A percentile compares a stretch with the other conserved stretches of the same genome.
Conservation (phyloP, 2,329 filamentous ascomycete genomes). For the Blastomyces silverae region DNA sequence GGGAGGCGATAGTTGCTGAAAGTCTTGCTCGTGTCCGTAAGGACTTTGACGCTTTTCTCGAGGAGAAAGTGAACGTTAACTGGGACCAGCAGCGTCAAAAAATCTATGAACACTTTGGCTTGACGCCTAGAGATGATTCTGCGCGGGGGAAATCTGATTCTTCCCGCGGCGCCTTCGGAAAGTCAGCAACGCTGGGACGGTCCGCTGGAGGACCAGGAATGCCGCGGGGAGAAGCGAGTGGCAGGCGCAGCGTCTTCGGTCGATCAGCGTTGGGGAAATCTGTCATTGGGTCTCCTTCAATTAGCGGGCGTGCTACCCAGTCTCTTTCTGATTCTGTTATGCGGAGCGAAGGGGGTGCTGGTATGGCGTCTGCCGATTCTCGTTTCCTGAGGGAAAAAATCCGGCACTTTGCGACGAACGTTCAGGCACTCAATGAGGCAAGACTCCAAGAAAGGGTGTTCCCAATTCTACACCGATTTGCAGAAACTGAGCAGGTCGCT, state of each 20-base stretch:
- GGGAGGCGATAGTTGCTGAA: constrained; percentile 83
- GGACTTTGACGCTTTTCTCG: constrained; percentile 89
- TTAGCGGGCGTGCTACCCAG: constrained; percentile 51
- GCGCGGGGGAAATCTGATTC: constrained; percentile 40
- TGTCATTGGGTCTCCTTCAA: constrained; percentile 73
- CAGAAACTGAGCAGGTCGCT: constrained; percentile 62
- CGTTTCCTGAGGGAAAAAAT: constrained; percentile 79
- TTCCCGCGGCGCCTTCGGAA: constrained; percentile 46
- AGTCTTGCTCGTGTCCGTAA: constrained; percentile 80
- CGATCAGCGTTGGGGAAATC: constrained; percentile 70
- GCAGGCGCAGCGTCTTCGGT: constrained; percentile 55
- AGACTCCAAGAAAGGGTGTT: constrained; percentile 61
- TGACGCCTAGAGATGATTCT: constrained; percentile 48
- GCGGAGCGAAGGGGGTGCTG: constrained; percentile 46
- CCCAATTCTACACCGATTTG: constrained; percentile 69
- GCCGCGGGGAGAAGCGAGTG: constrained; percentile 37
- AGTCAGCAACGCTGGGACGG: constrained; percentile 32
- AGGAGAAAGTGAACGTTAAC: constrained; percentile 90
- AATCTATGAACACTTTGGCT: constrained; percentile 95
- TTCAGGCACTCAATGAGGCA: constrained; percentile 69
- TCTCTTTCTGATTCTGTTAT: constrained; percentile 64
- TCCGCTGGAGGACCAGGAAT: constrained; percentile 38
- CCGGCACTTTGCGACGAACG: constrained; percentile 67
- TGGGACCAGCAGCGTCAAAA: constrained; percentile 90
- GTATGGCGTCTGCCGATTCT: constrained; percentile 57